Percentiles rank a stretch among this genome's conserved stretches.
Evolutionary conservation across 164 flowering plant genomes (phyloP).

Genomic region (Amborella trichopoda): DNA sequence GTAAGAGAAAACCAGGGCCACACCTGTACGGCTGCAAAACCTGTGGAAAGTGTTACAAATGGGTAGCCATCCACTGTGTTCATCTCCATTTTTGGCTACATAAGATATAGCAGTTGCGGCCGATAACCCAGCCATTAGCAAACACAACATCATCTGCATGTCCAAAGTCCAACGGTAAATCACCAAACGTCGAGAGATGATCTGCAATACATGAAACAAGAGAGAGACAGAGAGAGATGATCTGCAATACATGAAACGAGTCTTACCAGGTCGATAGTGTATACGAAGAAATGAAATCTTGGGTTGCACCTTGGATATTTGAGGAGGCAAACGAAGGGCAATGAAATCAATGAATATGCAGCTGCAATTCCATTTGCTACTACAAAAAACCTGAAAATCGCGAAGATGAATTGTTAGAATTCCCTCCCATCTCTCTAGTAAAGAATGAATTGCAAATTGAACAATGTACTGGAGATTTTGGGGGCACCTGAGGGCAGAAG

Average conservation of each 20-base stretch:
- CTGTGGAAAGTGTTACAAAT: constrained; percentile 1
- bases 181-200: too few relatives aligned
- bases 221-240: too few relatives aligned
- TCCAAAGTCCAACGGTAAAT: too few relatives aligned
- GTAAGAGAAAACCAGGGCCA: neutral
- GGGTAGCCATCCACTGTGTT: neutral
- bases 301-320: constrained; percentile 3
- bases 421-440: neutral
- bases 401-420: neutral
- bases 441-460: neutral
- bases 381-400: constrained; percentile 34
- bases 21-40: neutral
- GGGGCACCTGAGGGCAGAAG: constrained; percentile 32
- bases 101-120: constrained; percentile 2
- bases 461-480: neutral
- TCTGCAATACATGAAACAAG: too few relatives aligned
- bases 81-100: neutral
- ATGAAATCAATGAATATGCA: constrained; percentile 25
- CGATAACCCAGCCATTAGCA: neutral
- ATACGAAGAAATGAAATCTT: constrained; percentile 22
- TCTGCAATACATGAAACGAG: too few relatives aligned
- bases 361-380: constrained; percentile 21
- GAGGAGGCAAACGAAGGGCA: constrained; percentile 15
- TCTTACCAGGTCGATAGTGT: constrained; percentile 42
- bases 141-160: constrained; percentile 1